A percentile compares a stretch with the other conserved stretches of the same genome.
Evolutionary conservation across 148 eudicot genomes (phyloP).

Genomic region (Diospyros kaki): DNA sequence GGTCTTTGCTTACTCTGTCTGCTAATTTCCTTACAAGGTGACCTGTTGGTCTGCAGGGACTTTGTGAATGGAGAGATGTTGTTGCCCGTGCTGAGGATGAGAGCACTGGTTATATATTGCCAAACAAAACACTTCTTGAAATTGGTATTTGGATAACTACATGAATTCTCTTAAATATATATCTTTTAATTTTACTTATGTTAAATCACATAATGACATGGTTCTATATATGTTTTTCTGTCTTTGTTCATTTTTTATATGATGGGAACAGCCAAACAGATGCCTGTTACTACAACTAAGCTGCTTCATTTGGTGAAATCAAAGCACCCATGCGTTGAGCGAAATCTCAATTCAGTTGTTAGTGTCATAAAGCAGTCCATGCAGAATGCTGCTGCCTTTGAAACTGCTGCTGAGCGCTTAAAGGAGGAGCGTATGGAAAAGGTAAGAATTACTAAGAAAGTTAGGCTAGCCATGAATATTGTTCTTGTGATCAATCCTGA

Average conservation of each 20-base stretch:
- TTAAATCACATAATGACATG: background rate
- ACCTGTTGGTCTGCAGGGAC: slow-evolving; percentile 55
- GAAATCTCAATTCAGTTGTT: slow-evolving; percentile 72
- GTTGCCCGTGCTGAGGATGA: slow-evolving; percentile 97
- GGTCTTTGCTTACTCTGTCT: slow-evolving; percentile 1
- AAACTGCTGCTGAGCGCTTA: slow-evolving; percentile 60
- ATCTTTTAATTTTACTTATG: background rate
- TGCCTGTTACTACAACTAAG: slow-evolving; percentile 73
- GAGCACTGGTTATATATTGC: slow-evolving; percentile 95
- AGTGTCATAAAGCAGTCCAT: slow-evolving; percentile 69
- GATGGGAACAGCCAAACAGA: slow-evolving; percentile 78
- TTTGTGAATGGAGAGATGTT: slow-evolving; percentile 87
- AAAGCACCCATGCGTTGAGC: slow-evolving; percentile 83
- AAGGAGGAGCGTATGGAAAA: slow-evolving; percentile 51
- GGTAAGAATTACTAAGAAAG: slow-evolving; percentile 23
- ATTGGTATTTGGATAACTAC: slow-evolving; percentile 47
- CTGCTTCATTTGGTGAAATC: slow-evolving; percentile 60
- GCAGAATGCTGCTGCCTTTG: slow-evolving; percentile 71
- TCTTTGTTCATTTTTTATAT: slow-evolving; percentile 8
- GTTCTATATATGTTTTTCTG: background rate
- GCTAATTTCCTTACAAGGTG: background rate
- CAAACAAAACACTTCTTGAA: slow-evolving; percentile 81
- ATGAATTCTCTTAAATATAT: background rate
- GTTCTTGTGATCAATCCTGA: background rate
- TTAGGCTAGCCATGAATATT: background rate